Base-by-base conservation (phyloP, 108 stramenopile genomes). In the Skeletonema grethae region DNA sequence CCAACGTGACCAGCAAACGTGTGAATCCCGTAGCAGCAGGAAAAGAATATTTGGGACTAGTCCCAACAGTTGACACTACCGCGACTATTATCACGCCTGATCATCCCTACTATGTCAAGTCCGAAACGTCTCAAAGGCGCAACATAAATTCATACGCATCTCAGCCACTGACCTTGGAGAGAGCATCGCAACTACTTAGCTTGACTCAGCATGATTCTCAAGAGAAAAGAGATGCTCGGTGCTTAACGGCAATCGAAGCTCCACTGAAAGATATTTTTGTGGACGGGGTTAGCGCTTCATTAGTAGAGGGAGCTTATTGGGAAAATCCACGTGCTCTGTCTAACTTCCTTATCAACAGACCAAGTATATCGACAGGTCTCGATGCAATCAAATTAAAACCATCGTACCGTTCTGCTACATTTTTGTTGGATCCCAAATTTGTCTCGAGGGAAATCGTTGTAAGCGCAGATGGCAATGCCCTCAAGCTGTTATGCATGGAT, bases 401-500 rank as follows among this genome's bases (percentile, higher is more conserved):
- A 11, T 53, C 68, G 6, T 80, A 80, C 63, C 61, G 72, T 38
- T 80, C 79, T 18, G 79, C 72, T 36, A 80, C 72, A 18, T 55
- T 80, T 2, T 25, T 73, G 1, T 53, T 80, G 50, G 72, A 80
- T 63, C 63, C 61, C 36, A 63, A 63, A 35, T 20, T 65, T 5
- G 63, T 65, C n/a, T 65, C 69, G 24, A 34, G 29, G 22, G 72
- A 80, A 22, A 70, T 73, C 29, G 50, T 73, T 8, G 63, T 80
- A 15, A 63, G 73, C 60, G 72, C 72, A n/a, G 72, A 65, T 55
- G 63, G 50, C 0, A 69, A 70, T 65, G 79, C 79, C 5, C 43
- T 80, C 38, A 80, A 80, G 34, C 63, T 73, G 0, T 34, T 80
- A 1, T 80, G 79, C 56, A 45, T 80, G 63, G 79, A 80, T 59